These are phyloP conservation scores for Talaromyces piceae DNA, from an alignment of 2,329 filamentous ascomycete species.

Conservation along the genomic window DNA sequence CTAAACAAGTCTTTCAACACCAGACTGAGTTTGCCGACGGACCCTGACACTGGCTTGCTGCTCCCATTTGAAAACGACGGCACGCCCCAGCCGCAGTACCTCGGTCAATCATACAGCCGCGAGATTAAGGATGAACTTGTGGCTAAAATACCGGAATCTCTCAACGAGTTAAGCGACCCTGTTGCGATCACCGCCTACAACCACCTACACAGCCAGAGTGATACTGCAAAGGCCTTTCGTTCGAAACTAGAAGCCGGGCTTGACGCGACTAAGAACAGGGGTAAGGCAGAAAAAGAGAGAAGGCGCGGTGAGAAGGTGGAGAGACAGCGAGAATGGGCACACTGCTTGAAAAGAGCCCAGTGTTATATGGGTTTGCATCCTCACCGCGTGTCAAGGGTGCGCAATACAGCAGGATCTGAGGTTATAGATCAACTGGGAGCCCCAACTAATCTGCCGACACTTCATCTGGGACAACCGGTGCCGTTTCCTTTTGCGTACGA, in stretches of 20 bases:
- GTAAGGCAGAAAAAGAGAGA: conserved; percentile 42
- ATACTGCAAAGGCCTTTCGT: conserved; percentile 40
- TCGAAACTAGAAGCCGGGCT: conserved; percentile 47
- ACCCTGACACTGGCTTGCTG: conserved; percentile 49
- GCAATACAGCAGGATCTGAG: neutral
- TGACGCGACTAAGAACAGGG: conserved; percentile 45
- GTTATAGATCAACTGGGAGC: conserved; percentile 20
- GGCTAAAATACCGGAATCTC: conserved; percentile 23
- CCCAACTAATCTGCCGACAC: conserved; percentile 20
- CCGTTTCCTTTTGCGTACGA: conserved; percentile 45
- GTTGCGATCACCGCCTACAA: conserved; percentile 21
- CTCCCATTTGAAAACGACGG: conserved; percentile 55
- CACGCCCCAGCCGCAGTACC: conserved; percentile 59
- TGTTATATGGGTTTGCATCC: conserved; percentile 63
- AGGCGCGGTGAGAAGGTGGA: conserved; percentile 43
- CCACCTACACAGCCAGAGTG: conserved; percentile 21
- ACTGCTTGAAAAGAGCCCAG: conserved; percentile 57
- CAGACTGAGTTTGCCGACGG: conserved; percentile 52
- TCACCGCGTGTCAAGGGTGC: conserved; percentile 15
- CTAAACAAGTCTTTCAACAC: conserved; percentile 52
- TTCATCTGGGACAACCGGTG: conserved; percentile 41
- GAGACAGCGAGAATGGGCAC: conserved; percentile 46
- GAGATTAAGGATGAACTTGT: conserved; percentile 35
- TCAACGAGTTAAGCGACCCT: conserved; percentile 12
- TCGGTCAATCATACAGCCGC: conserved; percentile 50